phyloP scores from a whole-genome alignment of 2,329 filamentous ascomycete genomes.

The Monosporascus cannonballus region DNA sequence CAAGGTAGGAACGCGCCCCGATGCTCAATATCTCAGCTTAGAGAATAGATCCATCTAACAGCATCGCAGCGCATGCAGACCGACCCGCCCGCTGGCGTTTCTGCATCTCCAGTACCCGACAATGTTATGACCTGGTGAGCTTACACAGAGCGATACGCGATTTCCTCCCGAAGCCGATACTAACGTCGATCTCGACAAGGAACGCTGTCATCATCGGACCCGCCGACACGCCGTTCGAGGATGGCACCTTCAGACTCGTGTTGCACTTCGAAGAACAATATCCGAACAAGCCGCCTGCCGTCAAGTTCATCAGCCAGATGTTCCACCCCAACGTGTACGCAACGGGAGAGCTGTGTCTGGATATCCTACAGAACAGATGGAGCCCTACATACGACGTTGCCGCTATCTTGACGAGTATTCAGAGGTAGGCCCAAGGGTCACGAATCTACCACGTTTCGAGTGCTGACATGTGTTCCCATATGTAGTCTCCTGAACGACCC shows the following conservation, averaged over 20 bases:
- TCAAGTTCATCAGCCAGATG: slow-evolving; percentile 99
- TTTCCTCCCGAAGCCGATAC: slow-evolving; percentile 5
- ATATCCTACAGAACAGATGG: slow-evolving; percentile 97
- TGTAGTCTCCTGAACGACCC: slow-evolving; percentile 88
- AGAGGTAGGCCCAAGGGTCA: slow-evolving; percentile 57
- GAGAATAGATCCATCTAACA: slow-evolving; percentile 12
- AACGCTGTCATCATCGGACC: slow-evolving; percentile 98
- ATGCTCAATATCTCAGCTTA: slow-evolving; percentile 1
- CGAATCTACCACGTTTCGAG: background rate
- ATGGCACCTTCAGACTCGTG: slow-evolving; percentile 93
- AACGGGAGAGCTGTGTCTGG: slow-evolving; percentile 90
- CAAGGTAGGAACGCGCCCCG: slow-evolving; percentile 57
- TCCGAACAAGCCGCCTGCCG: slow-evolving; percentile 93
- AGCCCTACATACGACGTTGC: slow-evolving; percentile 98
- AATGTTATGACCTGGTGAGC: slow-evolving; percentile 94
- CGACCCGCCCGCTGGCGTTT: slow-evolving; percentile 93
- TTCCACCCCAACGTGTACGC: slow-evolving; percentile 99
- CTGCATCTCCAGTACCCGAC: slow-evolving; percentile 89
- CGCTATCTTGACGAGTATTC: slow-evolving; percentile 93
- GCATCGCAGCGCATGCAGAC: slow-evolving; percentile 87
- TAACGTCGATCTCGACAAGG: slow-evolving; percentile 46
- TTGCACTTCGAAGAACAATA: slow-evolving; percentile 99
- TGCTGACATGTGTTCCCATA: slow-evolving; percentile 3
- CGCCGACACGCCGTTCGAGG: slow-evolving; percentile 94
- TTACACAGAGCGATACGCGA: slow-evolving; percentile 12